Conservation (phyloP, 306 rosid genomes). For the Macrotyloma uniflorum region DNA sequence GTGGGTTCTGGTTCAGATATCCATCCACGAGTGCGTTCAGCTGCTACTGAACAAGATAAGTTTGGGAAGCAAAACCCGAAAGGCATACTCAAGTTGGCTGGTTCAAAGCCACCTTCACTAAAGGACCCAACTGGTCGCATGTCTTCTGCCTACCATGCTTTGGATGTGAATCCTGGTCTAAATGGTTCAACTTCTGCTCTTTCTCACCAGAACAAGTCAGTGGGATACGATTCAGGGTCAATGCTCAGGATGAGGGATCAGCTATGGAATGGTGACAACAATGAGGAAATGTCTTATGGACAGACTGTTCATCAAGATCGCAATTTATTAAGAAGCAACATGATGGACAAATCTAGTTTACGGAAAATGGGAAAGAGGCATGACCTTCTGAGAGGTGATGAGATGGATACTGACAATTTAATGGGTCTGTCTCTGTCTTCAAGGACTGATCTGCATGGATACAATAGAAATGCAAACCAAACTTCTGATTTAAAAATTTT, state of each 20-base stretch:
- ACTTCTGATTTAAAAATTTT: slow-evolving; percentile 56
- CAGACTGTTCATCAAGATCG: slow-evolving; percentile 53
- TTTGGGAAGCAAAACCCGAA: slow-evolving; percentile 71
- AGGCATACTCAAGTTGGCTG: slow-evolving; percentile 78
- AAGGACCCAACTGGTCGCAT: slow-evolving; percentile 50
- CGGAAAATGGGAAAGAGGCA: slow-evolving; percentile 68
- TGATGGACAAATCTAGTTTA: slow-evolving; percentile 60
- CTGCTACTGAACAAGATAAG: slow-evolving; percentile 52
- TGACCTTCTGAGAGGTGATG: slow-evolving; percentile 58
- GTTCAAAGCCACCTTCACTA: slow-evolving; percentile 54
- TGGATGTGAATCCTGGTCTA: slow-evolving; percentile 60
- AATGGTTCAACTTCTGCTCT: slow-evolving; percentile 59
- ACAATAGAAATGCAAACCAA: slow-evolving; percentile 56
- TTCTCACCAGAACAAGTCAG: slow-evolving; percentile 55
- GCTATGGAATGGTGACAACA: slow-evolving; percentile 52
- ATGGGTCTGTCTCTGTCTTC: slow-evolving; percentile 63
- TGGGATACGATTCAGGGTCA: slow-evolving; percentile 59
- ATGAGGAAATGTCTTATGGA: slow-evolving; percentile 64
- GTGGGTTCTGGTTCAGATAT: slow-evolving; percentile 54
- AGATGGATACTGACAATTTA: slow-evolving; percentile 52
- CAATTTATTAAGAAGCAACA: slow-evolving; percentile 40
- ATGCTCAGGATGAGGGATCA: slow-evolving; percentile 62
- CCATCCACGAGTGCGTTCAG: slow-evolving; percentile 46
- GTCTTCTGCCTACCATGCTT: slow-evolving; percentile 57
- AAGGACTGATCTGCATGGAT: slow-evolving; percentile 57